These are phyloP conservation scores for Talaromyces wortmannii DNA, from an alignment of 495 filamentous ascomycete species.

Conservation along the genomic window DNA sequence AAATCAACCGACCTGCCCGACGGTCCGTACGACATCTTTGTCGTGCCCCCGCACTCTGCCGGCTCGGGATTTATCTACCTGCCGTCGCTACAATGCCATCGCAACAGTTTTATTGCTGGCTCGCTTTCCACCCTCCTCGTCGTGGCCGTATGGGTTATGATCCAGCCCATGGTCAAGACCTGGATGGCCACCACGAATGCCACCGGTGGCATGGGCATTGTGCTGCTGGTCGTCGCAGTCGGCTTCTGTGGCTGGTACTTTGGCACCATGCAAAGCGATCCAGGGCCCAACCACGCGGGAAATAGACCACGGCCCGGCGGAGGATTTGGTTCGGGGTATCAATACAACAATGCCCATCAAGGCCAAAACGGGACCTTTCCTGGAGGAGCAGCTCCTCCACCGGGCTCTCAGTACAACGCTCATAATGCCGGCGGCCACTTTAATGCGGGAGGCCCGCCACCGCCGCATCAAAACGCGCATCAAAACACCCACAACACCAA, in stretches of 20 bases:
- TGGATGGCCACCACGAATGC: constrained; percentile 61
- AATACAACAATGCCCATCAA: constrained; percentile 1
- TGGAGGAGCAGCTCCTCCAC: neutral
- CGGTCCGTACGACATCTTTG: constrained; percentile 94
- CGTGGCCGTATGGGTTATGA: constrained; percentile 58
- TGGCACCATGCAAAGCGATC: constrained; percentile 56
- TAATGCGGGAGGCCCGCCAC: constrained; percentile 1
- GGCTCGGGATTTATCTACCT: constrained; percentile 91
- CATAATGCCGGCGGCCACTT: constrained; percentile 1
- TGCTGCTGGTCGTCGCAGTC: constrained; percentile 56
- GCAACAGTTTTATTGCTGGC: constrained; percentile 88
- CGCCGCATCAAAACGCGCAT: neutral
- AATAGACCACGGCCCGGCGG: constrained; percentile 1
- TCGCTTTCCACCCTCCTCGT: constrained; percentile 63
- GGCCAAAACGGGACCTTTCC: neutral
- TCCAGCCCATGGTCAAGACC: constrained; percentile 59
- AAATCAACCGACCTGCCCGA: constrained; percentile 58
- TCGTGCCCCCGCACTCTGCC: constrained; percentile 89
- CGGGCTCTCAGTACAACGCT: neutral
- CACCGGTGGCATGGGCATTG: constrained; percentile 53
- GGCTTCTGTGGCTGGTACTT: constrained; percentile 70
- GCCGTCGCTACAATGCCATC: constrained; percentile 74
- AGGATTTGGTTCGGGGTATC: constrained; percentile 1
- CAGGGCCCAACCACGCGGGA: constrained; percentile 8
- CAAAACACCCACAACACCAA: neutral